Evolutionary conservation across 1,139 yeast genomes (phyloP).

Genomic region (Taphrina communis): DNA sequence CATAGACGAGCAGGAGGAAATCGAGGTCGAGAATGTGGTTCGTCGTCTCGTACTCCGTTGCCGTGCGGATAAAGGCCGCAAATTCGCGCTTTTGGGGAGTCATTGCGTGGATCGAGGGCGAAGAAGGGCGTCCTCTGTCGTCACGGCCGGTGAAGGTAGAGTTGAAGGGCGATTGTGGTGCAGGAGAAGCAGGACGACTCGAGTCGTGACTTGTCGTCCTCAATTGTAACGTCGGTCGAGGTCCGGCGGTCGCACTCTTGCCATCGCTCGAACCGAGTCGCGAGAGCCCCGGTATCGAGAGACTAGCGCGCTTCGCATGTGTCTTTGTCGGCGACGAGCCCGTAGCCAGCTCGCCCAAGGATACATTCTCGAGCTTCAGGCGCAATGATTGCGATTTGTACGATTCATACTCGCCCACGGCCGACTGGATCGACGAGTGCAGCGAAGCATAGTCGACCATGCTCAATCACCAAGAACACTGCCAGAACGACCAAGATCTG

Average conservation of each 20-base stretch:
- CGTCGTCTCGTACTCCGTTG: slow-evolving; percentile 28
- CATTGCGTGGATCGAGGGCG: slow-evolving; percentile 4
- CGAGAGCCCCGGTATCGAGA: not conserved
- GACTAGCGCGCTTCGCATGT: slow-evolving; percentile 10
- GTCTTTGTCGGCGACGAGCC: not conserved
- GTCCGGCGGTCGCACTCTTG: not conserved
- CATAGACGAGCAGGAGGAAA: slow-evolving; percentile 22
- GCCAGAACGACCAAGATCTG: too few relatives aligned
- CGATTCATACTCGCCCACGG: slow-evolving; percentile 27
- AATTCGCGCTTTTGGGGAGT: slow-evolving; percentile 7
- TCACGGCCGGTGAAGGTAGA: slow-evolving; percentile 2
- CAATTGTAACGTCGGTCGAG: not conserved
- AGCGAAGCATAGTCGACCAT: slow-evolving; percentile 32
- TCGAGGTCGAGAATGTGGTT: slow-evolving; percentile 27
- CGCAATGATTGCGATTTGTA: slow-evolving; percentile 30
- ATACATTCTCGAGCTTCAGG: slow-evolving; percentile 10
- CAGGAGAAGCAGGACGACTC: not conserved
- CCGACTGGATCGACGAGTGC: slow-evolving; percentile 25
- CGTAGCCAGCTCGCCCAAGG: slow-evolving; percentile 1
- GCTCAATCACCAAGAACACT: not conserved
- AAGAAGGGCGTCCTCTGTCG: slow-evolving; percentile 9
- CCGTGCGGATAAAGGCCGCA: slow-evolving; percentile 20
- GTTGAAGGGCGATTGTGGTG: slow-evolving; percentile 1
- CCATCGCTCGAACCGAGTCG: slow-evolving; percentile 14
- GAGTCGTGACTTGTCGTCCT: slow-evolving; percentile 1